Base-by-base conservation (phyloP, 2,329 filamentous ascomycete species). In the Ilyonectria sp. region DNA sequence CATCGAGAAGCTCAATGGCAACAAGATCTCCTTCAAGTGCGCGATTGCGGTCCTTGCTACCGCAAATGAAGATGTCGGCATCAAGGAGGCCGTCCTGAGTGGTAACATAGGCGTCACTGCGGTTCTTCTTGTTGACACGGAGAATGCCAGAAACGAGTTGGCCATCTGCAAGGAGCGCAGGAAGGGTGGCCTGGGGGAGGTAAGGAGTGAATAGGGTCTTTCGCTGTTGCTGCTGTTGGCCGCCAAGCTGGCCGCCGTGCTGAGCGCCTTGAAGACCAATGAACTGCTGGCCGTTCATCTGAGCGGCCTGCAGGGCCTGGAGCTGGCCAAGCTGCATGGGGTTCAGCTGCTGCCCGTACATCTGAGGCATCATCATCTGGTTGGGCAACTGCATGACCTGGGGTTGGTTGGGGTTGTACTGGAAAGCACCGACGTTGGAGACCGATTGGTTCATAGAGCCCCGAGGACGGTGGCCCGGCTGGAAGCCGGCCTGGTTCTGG, bases 161-260 rank as follows among this genome's bases (percentile, higher is more conserved):
- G 19, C 96, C 96, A 77, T 98, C 94, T 68, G 90, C 92, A 65
- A 98, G 89, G 44, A 99, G 89, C 57, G 95, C 95, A 65, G 96
- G 96, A 21, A 99, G 87, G 65, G 93, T 97, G 7, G 95, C 95
- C 81, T 99, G 96, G 17, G 96, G 95, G 57, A 99, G 89, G 78
- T 99, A 99, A 70, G 96, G 96, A 75, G 96, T 98, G 85, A 99
- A 99, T 23, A 99, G 89, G 1, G 96, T 99, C 88, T 99, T 99
- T 79, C 96, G 92, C 84, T 97, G 95, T 79, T 97, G 94, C 70
- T 95, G 92, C 74, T 92, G 89, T 73, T 91, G 90, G 77, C 86
- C 90, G 79, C 84, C 90, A 80, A 89, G 77, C 72, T 87, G 90
- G 46, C 89, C 89, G 59, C 90, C 91, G 77, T 95, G 93, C 80